Evolutionary conservation across 805 yeast species (phyloP).

Genomic region (Starmerella apis): DNA sequence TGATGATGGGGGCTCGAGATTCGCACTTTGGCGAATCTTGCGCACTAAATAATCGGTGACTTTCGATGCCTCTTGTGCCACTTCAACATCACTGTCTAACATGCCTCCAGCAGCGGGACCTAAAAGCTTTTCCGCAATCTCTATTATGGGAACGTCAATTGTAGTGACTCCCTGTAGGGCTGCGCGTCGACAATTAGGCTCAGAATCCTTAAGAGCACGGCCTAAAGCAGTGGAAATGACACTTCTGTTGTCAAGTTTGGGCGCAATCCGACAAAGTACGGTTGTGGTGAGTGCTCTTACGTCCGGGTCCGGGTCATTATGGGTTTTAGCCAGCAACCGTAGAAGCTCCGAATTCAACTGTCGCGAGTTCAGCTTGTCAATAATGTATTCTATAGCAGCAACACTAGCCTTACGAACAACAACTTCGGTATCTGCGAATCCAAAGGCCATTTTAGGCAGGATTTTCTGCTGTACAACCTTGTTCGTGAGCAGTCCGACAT

Average conservation of each 20-base stretch:
- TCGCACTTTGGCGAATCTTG: slow-evolving; percentile 42
- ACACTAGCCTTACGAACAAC: slow-evolving; percentile 73
- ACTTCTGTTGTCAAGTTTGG: slow-evolving; percentile 49
- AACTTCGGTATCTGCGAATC: slow-evolving; percentile 75
- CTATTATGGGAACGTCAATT: slow-evolving; percentile 58
- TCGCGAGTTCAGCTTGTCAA: slow-evolving; percentile 58
- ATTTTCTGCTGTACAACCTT: slow-evolving; percentile 58
- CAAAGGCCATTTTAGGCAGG: slow-evolving; percentile 59
- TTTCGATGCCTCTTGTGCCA: slow-evolving; percentile 60
- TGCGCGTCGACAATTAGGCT: slow-evolving; percentile 60
- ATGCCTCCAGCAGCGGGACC: slow-evolving; percentile 79
- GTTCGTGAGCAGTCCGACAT: slow-evolving; percentile 36
- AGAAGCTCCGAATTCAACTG: slow-evolving; percentile 80
- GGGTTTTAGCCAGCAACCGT: slow-evolving; percentile 70
- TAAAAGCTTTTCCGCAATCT: slow-evolving; percentile 67
- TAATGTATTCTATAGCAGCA: slow-evolving; percentile 48
- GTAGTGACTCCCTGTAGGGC: slow-evolving; percentile 67
- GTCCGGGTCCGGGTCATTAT: slow-evolving; percentile 63
- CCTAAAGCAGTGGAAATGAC: slow-evolving; percentile 82
- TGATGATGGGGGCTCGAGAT: slow-evolving; percentile 15
- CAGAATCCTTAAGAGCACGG: slow-evolving; percentile 71
- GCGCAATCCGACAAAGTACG: slow-evolving; percentile 55
- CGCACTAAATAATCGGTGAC: slow-evolving; percentile 53
- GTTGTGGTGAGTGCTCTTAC: slow-evolving; percentile 69
- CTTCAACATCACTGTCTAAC: slow-evolving; percentile 60